Conservation (phyloP, 2,329 filamentous ascomycete genomes). For the Epichloe gansuensis region DNA sequence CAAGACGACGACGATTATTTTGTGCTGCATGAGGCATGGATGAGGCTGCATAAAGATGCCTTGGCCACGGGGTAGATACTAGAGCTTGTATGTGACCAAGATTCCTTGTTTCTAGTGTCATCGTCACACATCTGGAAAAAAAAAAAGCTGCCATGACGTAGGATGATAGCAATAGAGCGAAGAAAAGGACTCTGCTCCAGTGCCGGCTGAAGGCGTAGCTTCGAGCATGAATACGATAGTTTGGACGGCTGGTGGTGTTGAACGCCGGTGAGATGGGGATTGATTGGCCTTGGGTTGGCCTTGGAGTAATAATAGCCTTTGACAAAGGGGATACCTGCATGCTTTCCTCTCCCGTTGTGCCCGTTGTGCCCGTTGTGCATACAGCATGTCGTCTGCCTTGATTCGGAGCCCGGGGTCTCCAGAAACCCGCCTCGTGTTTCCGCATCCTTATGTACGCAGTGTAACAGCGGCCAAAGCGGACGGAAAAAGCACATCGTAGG, state of each 20-base stretch:
- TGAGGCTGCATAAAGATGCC: neutral
- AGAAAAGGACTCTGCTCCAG: too few relatives aligned
- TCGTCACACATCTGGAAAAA: neutral
- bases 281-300: neutral
- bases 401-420: neutral
- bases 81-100: neutral
- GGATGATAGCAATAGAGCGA: too few relatives aligned
- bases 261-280: neutral
- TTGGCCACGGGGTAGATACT: neutral
- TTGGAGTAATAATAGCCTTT: neutral
- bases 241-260: neutral
- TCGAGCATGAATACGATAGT: too few relatives aligned
- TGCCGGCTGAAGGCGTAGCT: too few relatives aligned
- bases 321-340: neutral
- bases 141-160: neutral
- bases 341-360: neutral
- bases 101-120: neutral
- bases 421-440: neutral
- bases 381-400: neutral
- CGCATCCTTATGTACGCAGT: neutral
- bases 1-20: neutral
- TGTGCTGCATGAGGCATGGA: neutral
- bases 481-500: neutral
- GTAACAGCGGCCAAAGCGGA: constrained; percentile 4
- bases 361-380: neutral